Evolutionary conservation across 2,329 filamentous ascomycete species (phyloP), one percentile per base, ranked within the genome.

Genomic region (Elsinoe fawcettii): DNA sequence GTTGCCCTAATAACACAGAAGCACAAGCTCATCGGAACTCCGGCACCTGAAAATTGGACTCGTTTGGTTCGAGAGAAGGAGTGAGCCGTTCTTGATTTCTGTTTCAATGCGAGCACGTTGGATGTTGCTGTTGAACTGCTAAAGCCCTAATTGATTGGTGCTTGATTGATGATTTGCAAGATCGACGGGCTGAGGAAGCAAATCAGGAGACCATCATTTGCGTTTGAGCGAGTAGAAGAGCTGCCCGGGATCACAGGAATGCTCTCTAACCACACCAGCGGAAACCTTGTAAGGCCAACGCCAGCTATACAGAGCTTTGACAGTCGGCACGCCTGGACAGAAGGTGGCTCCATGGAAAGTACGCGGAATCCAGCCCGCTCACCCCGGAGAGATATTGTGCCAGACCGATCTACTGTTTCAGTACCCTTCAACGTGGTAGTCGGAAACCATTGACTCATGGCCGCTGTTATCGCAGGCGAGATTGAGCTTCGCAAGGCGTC

Each of bases 241-340:
- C 46, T 22, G 14, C 12, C 1, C 14, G 7, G 23, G 25, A 51
- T 32, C 30, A 34, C 25, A 20, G 25, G 46, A 34, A 20, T 14
- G 34, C 5, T 39, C 25, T 32, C 49, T 53, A 16, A 37, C 49
- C 49, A 53, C 49, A 32, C 49, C 30, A 30, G 30, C 49, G 49
- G 49, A 53, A 53, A 8, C 22, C 30, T 51, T 9, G 46, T 51
- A 51, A 51, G 46, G 46, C 46, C 34, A 25, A 18, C 34, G 34
- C 49, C 32, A 37, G 49, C 49, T 53, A 53, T 53, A 53, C 49
- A 37, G 49, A 37, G 49, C 49, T 53, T 37, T 18, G 49, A 53
- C 49, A 25, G 49, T 53, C 39, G 49, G 49, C 39, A 39, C 18
- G 16, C 8, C 20, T 11, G 41, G 22, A 11, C 5, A 25, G 44